Evolutionary conservation across 1,139 yeast genomes (phyloP), one percentile per base, ranked within the genome.

Genomic region (Lodderomyces pseudojiufengensis): DNA sequence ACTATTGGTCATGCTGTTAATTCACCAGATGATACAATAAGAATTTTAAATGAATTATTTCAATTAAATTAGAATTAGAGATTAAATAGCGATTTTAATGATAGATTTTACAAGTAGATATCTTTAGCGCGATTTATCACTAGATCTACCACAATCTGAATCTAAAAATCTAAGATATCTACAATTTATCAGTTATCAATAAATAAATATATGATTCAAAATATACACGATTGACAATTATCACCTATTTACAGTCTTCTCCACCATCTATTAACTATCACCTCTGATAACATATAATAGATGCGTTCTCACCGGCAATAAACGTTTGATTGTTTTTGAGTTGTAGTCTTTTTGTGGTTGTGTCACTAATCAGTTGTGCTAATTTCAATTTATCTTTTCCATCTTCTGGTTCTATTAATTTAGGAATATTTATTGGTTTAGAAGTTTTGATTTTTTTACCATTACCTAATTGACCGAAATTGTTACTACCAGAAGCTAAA

Each of bases 1-100:
- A 88, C 96, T 50, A 81, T 85, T 50, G 99, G 98, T 51, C 97
- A 94, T 59, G 79, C 97, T 42, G 97, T 92, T 50, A 73, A 76
- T 54, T 70, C 76, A 51, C 99, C 99, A 47, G 84, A 66, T 31
- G 98, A 94, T 62, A 92, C 99, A 52, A 80, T 79, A 51, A 76
- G 65, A 51, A 83, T 85, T 66, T 79, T 94, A 66, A 84, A 80
- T 59, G 95, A 92, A 62, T 56, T 84, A 44, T 92, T 92, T 65
- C 57, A 69, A 42, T 68, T 70, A 54, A 54, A 37, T n/a, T 16
- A 32, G 23, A 24, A 5, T 12, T 5, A n/a, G 9, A n/a, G n/a
- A n/a, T n/a, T n/a, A n/a, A n/a, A n/a, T n/a, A n/a, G n/a, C n/a
- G n/a, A n/a, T n/a, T n/a, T n/a, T n/a, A n/a, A n/a, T n/a, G n/a